A percentile compares a stretch with the other conserved stretches of the same genome.
These are phyloP conservation scores for Lecanoromycetidae sp. DNA, from an alignment of 2,329 filamentous ascomycete genomes.

Conservation along the genomic window DNA sequence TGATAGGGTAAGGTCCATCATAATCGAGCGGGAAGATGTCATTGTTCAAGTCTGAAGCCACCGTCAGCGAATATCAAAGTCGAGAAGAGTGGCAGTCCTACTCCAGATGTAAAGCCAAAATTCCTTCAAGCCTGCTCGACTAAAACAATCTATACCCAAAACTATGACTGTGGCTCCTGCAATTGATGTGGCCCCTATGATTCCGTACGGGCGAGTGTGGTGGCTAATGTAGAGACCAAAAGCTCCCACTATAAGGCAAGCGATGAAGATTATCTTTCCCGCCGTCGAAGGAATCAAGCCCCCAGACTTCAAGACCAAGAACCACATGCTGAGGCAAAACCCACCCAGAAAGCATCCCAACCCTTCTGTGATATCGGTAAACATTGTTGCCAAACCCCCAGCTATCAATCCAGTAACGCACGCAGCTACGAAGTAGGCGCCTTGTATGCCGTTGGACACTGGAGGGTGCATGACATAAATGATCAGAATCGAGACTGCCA, in stretches of 20 bases:
- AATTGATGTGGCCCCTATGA: conserved; percentile 69
- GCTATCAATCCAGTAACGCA: conserved; percentile 61
- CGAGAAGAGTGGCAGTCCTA: conserved; percentile 27
- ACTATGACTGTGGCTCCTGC: conserved; percentile 66
- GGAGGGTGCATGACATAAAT: conserved; percentile 79
- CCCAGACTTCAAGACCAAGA: conserved; percentile 63
- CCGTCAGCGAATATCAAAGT: conserved; percentile 10
- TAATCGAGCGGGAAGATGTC: conserved; percentile 67
- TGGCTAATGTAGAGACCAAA: conserved; percentile 70
- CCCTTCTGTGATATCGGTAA: conserved; percentile 71
- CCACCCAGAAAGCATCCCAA: conserved; percentile 80
- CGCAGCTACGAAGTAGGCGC: conserved; percentile 71
- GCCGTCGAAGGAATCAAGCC: conserved; percentile 54
- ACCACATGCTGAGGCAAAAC: conserved; percentile 82
- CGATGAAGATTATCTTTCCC: conserved; percentile 63
- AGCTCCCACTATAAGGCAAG: conserved; percentile 52
- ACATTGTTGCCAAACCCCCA: conserved; percentile 62
- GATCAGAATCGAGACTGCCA: conserved; percentile 71
- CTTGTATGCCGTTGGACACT: conserved; percentile 63
- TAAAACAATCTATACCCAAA: conserved; percentile 83
- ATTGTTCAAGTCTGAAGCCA: conserved; percentile 51
- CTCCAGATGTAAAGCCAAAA: conserved; percentile 92
- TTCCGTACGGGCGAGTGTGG: conserved; percentile 62
- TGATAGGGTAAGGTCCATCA: conserved; percentile 63
- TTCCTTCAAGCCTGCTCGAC: conserved; percentile 79